Base-by-base conservation (phyloP, 2,329 filamentous ascomycete species). In the Tolypocladium pustulatum region DNA sequence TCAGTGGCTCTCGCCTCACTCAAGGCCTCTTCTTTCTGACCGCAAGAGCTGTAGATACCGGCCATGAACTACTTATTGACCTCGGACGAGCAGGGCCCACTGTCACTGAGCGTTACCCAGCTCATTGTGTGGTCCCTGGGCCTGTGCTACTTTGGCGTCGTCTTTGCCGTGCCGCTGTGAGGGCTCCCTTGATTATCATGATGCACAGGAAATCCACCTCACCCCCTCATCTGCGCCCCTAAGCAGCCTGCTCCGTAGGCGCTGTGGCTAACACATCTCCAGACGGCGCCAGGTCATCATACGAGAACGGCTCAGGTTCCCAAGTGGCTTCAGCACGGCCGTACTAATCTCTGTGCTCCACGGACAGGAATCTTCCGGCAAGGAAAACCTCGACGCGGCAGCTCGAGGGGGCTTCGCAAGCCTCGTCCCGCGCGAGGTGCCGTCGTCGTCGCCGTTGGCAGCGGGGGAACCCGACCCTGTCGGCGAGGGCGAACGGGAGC, bases 121-220 rank as follows among this genome's bases (percentile, higher is more conserved):
- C 75, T 97, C 63, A 85, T 96, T 8, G 72, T 97, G 9, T 99
- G 94, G 94, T 89, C 91, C 32, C 72, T 99, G 57, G 94, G 94
- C 0, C 83, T 99, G 20, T 97, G 92, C 70, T 93, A 97, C 68
- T 99, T 99, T 69, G 94, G 94, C 0, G 94, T 97, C 1, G 87
- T 97, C 1, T 97, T 99, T 75, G 94, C 92, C 0, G 93, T 99
- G 17, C 94, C 94, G 0, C 70, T 97, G 79, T 81, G 70, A 73
- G 76, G 57, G 36, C n/a, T 22, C 22, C 20, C 2, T n/a, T 27
- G 27, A 6, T 9, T 22, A 34, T 34, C 32, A 34, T 34, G 32
- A 34, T 34, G 32, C 32, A 9, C 32, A 9, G n/a, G n/a, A n/a
- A n/a, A n/a, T n/a, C n/a, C n/a, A 34, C 32, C 32, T 4, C 22